Evolutionary conservation across 2,329 filamentous ascomycete genomes (phyloP), one percentile per base, ranked within the genome.

Genomic region (Pyrenophora teres): DNA sequence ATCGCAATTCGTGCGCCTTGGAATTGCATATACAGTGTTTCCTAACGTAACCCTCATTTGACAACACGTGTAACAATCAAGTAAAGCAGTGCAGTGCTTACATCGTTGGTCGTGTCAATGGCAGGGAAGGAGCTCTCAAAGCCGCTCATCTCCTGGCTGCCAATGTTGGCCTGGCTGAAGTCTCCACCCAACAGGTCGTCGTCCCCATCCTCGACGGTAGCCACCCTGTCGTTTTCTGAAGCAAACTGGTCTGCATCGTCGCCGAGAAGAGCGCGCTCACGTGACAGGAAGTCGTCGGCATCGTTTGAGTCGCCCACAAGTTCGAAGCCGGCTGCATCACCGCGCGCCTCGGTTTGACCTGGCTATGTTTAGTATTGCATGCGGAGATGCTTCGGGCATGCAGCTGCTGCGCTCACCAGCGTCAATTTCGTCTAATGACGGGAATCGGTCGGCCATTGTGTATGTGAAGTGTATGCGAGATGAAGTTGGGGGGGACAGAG

Each of bases 71-170:
- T 37, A 37, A 41, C 23, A 12, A 30, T 10, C 40, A 45, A 13
- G n/a, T 15, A 33, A 47, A 35, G 43, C 18, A 41, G 48, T 38
- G 51, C 43, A 46, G 42, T 52, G 41, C 76, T 58, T 76, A 92
- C 89, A 77, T 92, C 84, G 69, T 91, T 91, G 75, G 79, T 76
- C 41, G 81, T 84, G 65, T 86, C 83, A 61, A 99, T 86, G 50
- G 92, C 90, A 25, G 94, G 94, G 75, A 96, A 99, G 57, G 91
- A 92, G 73, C 85, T 90, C 77, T 96, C 90, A 65, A 97, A 97
- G 57, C 81, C 81, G 38, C 77, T 76, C 60, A 85, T 78, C 52
- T 81, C 78, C 55, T 80, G 75, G 23, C 63, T 69, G 31, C 65
- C 69, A 19, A 62, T 62, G 53, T 71, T 67, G 50, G 78, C 60